phyloP scores from a whole-genome alignment of 345 rosid genomes.

The Syzygium jambos region DNA sequence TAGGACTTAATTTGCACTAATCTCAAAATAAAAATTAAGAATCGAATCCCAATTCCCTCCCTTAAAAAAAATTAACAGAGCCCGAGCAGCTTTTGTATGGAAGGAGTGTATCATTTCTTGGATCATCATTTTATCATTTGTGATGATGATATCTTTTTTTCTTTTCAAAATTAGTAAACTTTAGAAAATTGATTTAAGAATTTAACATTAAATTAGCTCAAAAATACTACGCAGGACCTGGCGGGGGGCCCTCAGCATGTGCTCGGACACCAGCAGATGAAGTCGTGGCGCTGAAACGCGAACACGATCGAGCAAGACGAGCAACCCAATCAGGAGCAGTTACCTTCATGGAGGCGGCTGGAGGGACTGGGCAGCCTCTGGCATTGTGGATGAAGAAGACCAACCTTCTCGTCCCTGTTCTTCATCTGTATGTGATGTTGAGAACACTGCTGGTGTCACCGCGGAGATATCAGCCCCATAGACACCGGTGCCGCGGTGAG shows the following conservation, averaged over 20 bases:
- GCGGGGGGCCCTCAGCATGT: no score
- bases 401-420: constrained; percentile 46
- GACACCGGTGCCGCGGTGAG: constrained; percentile 67
- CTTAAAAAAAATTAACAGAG: not conserved
- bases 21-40: not conserved
- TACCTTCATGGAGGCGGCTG: not conserved
- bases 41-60: not conserved
- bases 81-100: not conserved
- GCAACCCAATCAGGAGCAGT: no score
- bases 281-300: no score
- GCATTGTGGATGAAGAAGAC: constrained; percentile 1
- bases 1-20: not conserved
- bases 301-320: no score
- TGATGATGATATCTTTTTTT: no score
- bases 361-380: not conserved
- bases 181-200: no score
- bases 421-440: constrained; percentile 80
- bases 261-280: no score
- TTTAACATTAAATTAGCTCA: no score
- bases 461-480: constrained; percentile 83
- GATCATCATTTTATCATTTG: no score
- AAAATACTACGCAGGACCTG: not conserved
- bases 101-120: no score
- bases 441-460: constrained; percentile 75
- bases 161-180: no score